These are phyloP conservation scores for Lepiota brunneoincarnata DNA, from an alignment of 768 basidiomycete genomes.

Conservation along the genomic window DNA sequence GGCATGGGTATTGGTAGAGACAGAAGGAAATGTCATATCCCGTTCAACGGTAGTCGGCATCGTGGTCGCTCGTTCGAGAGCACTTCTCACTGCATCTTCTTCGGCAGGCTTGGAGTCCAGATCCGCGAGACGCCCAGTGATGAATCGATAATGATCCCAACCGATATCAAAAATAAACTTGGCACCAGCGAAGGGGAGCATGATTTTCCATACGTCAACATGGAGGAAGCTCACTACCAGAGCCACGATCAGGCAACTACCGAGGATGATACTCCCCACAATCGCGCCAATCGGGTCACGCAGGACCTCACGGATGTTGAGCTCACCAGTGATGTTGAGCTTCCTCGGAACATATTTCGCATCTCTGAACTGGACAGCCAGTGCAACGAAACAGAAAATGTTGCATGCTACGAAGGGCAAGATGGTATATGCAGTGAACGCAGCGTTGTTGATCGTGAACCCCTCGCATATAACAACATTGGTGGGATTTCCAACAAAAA, in stretches of 20 bases:
- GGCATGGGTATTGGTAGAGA: slow-evolving; percentile 8
- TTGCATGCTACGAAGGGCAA: slow-evolving; percentile 73
- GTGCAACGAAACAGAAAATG: slow-evolving; percentile 59
- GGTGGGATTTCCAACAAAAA: slow-evolving; percentile 90
- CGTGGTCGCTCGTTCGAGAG: slow-evolving; percentile 27
- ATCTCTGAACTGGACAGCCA: slow-evolving; percentile 57
- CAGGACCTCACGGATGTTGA: slow-evolving; percentile 60
- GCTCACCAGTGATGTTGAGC: slow-evolving; percentile 32
- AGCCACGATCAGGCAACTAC: slow-evolving; percentile 65
- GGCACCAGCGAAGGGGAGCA: slow-evolving; percentile 71
- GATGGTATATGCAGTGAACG: slow-evolving; percentile 81
- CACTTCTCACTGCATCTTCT: slow-evolving; percentile 25
- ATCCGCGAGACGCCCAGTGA: slow-evolving; percentile 19
- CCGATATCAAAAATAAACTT: slow-evolving; percentile 69
- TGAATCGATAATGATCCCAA: slow-evolving; percentile 53
- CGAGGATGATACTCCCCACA: slow-evolving; percentile 68
- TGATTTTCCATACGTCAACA: slow-evolving; percentile 82
- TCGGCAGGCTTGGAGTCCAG: slow-evolving; percentile 9
- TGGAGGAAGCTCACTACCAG: slow-evolving; percentile 75
- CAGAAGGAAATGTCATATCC: slow-evolving; percentile 17
- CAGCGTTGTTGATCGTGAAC: slow-evolving; percentile 72
- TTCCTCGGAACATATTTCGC: slow-evolving; percentile 50
- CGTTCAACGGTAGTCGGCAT: slow-evolving; percentile 16
- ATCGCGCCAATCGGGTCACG: slow-evolving; percentile 72
- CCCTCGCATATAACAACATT: slow-evolving; percentile 92